phyloP scores from a whole-genome alignment of 371 early-diverging fungal species.

The Circinella minor region DNA sequence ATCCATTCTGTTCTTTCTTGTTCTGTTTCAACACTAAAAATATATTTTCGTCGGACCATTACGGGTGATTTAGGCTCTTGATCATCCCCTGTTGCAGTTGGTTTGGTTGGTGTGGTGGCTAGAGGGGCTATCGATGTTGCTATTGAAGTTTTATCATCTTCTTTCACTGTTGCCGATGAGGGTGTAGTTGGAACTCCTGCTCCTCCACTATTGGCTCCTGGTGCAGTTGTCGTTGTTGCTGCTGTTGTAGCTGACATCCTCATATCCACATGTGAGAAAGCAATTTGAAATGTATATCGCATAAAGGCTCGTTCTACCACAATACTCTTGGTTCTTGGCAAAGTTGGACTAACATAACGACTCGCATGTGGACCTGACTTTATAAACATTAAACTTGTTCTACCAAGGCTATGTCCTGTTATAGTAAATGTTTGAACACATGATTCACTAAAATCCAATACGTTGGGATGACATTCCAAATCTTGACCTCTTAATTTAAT shows the following conservation, averaged over 20 bases:
- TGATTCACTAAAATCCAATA: conserved; percentile 61
- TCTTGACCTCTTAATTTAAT: conserved; percentile 69
- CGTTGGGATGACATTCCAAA: conserved; percentile 60
- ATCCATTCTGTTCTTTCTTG: conserved; percentile 57
- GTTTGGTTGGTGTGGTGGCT: not conserved
- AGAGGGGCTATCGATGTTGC: not conserved
- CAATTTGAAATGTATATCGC: conserved; percentile 71
- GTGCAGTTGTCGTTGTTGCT: not conserved
- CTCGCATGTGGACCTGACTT: conserved; percentile 61
- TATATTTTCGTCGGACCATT: conserved; percentile 55
- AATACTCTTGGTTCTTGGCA: conserved; percentile 64
- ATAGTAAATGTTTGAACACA: conserved; percentile 65
- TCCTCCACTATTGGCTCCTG: too few species aligned
- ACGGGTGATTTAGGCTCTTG: conserved; percentile 9
- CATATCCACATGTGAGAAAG: conserved; percentile 45
- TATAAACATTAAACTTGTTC: conserved; percentile 69
- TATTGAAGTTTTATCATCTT: not conserved
- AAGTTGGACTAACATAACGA: conserved; percentile 55
- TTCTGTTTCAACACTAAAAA: conserved; percentile 61
- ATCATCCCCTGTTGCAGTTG: conserved; percentile 3
- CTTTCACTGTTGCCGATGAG: not conserved
- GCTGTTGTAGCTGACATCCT: conserved; percentile 19
- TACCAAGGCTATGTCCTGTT: conserved; percentile 64
- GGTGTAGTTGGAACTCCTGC: not conserved
- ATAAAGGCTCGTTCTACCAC: conserved; percentile 73